Evolutionary conservation across 163 green algal genomes (phyloP).

Genomic region (Volvox carteri): DNA sequence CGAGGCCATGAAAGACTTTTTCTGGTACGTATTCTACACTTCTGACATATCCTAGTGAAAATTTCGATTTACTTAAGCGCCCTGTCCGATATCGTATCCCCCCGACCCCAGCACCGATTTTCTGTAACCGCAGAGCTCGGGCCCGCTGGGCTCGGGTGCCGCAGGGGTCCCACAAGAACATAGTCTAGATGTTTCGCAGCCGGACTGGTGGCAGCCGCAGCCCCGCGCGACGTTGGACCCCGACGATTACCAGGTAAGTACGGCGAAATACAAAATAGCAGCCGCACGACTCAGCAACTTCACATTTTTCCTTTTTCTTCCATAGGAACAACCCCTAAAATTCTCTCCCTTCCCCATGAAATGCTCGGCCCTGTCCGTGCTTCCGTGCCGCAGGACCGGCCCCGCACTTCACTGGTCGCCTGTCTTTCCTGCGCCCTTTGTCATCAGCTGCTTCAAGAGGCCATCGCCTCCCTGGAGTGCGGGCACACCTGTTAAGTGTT

Average conservation of each 20-base stretch:
- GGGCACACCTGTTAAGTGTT: constrained; percentile 62
- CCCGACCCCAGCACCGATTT: neutral
- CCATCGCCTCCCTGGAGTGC: constrained; percentile 62
- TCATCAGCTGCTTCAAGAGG: constrained; percentile 58
- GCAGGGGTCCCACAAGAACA: no score
- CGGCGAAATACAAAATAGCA: neutral
- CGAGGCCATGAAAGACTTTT: neutral
- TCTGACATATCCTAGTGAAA: no score
- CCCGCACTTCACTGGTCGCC: constrained; percentile 37
- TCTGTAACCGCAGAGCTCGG: neutral
- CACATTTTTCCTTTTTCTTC: no score
- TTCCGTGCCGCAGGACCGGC: constrained; percentile 46
- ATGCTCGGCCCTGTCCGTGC: neutral
- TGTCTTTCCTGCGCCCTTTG: constrained; percentile 60
- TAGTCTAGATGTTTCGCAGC: neutral
- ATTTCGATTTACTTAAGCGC: no score
- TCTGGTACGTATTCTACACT: neutral
- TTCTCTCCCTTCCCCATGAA: neutral
- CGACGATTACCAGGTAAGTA: constrained; percentile 33
- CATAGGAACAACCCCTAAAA: no score
- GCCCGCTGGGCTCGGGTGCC: no score
- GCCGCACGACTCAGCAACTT: no score
- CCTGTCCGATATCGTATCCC: neutral
- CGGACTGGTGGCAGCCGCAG: constrained; percentile 48
- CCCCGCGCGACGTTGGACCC: constrained; percentile 45